phyloP scores from a whole-genome alignment of 768 basidiomycete species.

The Kwoniella heveanensis region DNA sequence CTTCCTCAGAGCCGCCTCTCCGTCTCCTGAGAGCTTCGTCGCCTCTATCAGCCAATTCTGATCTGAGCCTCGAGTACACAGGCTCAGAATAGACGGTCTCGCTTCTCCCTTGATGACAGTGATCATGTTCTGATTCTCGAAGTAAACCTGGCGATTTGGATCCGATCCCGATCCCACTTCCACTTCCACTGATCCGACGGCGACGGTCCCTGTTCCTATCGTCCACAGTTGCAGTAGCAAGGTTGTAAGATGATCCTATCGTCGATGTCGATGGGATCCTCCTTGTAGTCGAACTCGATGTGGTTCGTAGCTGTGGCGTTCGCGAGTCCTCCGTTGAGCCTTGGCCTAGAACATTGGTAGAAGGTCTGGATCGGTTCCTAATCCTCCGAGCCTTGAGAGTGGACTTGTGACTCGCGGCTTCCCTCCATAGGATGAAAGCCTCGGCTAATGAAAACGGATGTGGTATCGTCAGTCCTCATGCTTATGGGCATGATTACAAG shows the following conservation, averaged over 20 bases:
- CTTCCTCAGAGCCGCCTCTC: constrained; percentile 33
- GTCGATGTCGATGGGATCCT: constrained; percentile 12
- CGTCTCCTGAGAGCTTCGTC: constrained; percentile 3
- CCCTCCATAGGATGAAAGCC: constrained; percentile 22
- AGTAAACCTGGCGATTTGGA: neutral
- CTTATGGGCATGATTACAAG: no score
- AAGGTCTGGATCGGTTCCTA: constrained; percentile 25
- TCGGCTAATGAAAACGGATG: constrained; percentile 13
- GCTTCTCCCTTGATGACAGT: neutral
- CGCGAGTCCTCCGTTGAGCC: neutral
- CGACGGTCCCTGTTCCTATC: neutral
- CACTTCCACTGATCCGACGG: neutral
- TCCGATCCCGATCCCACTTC: neutral
- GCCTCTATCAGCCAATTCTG: constrained; percentile 25
- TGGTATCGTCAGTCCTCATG: neutral
- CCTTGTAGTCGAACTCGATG: neutral
- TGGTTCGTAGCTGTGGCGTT: no score
- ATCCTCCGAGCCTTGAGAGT: constrained; percentile 8
- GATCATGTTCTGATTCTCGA: neutral
- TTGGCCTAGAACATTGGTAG: no score
- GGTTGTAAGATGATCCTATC: neutral
- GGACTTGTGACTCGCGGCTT: constrained; percentile 18
- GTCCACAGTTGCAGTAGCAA: neutral
- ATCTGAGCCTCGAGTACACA: constrained; percentile 36
- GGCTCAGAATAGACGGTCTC: constrained; percentile 37